Base-by-base conservation (phyloP, 1,139 yeast species). In the Ashbya aceris region DNA sequence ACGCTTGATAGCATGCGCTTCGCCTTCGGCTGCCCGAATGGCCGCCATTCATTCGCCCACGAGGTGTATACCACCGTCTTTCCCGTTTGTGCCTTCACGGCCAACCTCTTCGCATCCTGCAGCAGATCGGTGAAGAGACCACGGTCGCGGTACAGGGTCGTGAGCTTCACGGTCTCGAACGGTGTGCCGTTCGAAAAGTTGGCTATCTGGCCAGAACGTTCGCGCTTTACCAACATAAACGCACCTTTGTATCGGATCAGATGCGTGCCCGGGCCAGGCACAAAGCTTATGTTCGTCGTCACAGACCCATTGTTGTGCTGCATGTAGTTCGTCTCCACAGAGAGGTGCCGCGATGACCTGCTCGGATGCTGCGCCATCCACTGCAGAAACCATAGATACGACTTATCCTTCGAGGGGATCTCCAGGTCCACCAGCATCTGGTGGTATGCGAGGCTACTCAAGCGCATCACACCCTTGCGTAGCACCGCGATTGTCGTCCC, bases 11-110 rank as follows among this genome's bases (percentile, higher is more conserved):
- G 65, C 39, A 81, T 68, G 54, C 99, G 73, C 64, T 91, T 89
- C 52, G 81, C 81, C 50, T 96, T 73, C 1, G 99, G 97, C 58
- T 83, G 93, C 1, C 99, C 99, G 67, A 91, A 91, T 2, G 96
- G 95, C 53, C 98, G 72, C 99, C 99, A 91, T 58, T 91, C 99
- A 10, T 96, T 96, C 1, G 97, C 98, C 84, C 93, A 89, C 2
- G 96, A 83, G 2, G 96, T 86, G 63, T 76, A 91, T 6, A 91
- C 69, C 8, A 91, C 98, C 0, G 98, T 91, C 57, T 87, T 89
- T 8, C 98, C 98, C 56, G 87, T 95, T 46, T 84, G 81, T 32
- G 83, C 75, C 56, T 77, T 79, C 60, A 87, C 70, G 0, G 97
- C 97, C 67, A 85, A 64, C 36, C 70, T 66, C 54, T 89, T 87